Conservation (phyloP, 2,329 filamentous ascomycete genomes). For the Erysiphe pulchra region DNA sequence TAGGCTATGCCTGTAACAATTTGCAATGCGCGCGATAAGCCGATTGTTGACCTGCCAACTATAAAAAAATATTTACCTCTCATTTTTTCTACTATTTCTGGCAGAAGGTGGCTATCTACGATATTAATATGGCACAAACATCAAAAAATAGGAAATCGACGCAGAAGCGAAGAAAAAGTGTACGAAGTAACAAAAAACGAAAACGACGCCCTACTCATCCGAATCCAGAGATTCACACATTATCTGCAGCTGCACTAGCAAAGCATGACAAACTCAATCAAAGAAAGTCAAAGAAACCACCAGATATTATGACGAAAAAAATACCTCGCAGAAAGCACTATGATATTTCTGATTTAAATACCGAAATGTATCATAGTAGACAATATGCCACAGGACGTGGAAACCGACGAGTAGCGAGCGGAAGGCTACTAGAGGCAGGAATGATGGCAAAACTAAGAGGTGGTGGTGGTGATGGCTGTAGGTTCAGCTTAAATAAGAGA, state of each 20-base stretch:
- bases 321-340: slow-evolving; percentile 6
- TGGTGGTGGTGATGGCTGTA: slow-evolving; percentile 19
- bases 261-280: slow-evolving; percentile 12
- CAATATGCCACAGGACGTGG: slow-evolving; percentile 9
- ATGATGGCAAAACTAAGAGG: slow-evolving; percentile 24
- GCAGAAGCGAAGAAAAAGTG: slow-evolving; percentile 2
- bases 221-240: slow-evolving; percentile 8
- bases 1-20: too few species aligned
- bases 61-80: not conserved
- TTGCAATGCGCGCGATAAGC: too few species aligned
- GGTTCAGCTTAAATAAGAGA: slow-evolving; percentile 11
- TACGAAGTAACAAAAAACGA: slow-evolving; percentile 8
- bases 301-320: slow-evolving; percentile 8
- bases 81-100: not conserved
- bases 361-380: slow-evolving; percentile 6
- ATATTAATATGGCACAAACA: slow-evolving; percentile 2
- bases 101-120: not conserved
- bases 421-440: slow-evolving; percentile 43
- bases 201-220: slow-evolving; percentile 7
- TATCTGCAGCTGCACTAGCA: slow-evolving; percentile 12
- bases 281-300: slow-evolving; percentile 3
- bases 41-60: slow-evolving; percentile 2
- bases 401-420: slow-evolving; percentile 39
- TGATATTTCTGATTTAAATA: slow-evolving; percentile 7
- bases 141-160: slow-evolving; percentile 3